Percentiles rank a stretch among this genome's conserved stretches.
phyloP scores from a whole-genome alignment of 2,329 filamentous ascomycete species.

The Colletotrichum siamense region DNA sequence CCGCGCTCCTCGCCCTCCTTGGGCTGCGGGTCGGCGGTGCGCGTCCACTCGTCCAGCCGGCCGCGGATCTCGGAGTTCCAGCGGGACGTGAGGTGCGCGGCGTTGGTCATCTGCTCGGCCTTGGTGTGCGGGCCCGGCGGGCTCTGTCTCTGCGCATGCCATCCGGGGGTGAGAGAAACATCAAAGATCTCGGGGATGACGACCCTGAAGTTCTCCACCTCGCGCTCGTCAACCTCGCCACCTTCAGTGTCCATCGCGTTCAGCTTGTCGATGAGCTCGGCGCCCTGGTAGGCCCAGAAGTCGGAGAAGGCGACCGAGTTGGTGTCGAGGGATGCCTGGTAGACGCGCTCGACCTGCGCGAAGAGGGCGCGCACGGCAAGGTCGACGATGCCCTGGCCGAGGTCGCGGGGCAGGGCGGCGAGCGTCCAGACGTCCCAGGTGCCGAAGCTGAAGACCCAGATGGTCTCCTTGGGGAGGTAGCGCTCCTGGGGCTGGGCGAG shows the following conservation, averaged over 20 bases:
- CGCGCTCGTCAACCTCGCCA: slow-evolving; percentile 21
- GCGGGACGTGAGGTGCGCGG: slow-evolving; percentile 50
- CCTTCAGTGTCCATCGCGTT: not conserved
- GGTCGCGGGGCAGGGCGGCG: slow-evolving; percentile 47
- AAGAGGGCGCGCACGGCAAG: slow-evolving; percentile 45
- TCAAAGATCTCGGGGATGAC: slow-evolving; percentile 59
- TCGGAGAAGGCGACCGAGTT: slow-evolving; percentile 52
- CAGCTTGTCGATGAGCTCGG: slow-evolving; percentile 23
- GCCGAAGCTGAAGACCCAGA: slow-evolving; percentile 60
- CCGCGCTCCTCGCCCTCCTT: not conserved
- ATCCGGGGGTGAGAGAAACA: slow-evolving; percentile 59
- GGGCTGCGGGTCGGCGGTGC: slow-evolving; percentile 28
- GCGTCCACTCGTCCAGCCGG: slow-evolving; percentile 49
- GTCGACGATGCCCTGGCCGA: slow-evolving; percentile 42
- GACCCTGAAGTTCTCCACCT: slow-evolving; percentile 51
- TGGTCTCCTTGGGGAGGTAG: slow-evolving; percentile 47
- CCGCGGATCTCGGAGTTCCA: slow-evolving; percentile 55
- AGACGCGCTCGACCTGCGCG: slow-evolving; percentile 51
- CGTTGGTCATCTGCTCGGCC: slow-evolving; percentile 60
- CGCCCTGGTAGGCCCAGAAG: slow-evolving; percentile 37
- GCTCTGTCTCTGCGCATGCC: slow-evolving; percentile 46
- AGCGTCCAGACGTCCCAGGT: slow-evolving; percentile 61
- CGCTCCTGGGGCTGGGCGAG: slow-evolving; percentile 41
- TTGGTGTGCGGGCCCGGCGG: slow-evolving; percentile 51
- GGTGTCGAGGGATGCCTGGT: slow-evolving; percentile 45